Conservation (phyloP, 2,329 filamentous ascomycete species). For the Colletotrichum shisoi region DNA sequence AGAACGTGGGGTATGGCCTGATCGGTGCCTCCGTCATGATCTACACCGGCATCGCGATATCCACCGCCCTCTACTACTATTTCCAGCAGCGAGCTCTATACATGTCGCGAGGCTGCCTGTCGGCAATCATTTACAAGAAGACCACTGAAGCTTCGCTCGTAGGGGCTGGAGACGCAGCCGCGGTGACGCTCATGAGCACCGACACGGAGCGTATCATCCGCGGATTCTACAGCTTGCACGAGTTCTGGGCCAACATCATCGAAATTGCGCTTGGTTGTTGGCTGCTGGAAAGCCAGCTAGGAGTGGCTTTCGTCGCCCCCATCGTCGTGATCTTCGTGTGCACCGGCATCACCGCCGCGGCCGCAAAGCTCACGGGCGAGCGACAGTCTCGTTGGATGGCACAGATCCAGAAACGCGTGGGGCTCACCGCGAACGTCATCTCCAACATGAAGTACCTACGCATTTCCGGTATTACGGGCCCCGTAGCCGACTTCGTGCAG, state of each 20-base stretch:
- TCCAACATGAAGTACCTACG: slow-evolving; percentile 44
- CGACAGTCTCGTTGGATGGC: slow-evolving; percentile 47
- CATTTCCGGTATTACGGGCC: slow-evolving; percentile 46
- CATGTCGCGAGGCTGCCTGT: slow-evolving; percentile 46
- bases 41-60: slow-evolving; percentile 48
- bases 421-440: slow-evolving; percentile 41
- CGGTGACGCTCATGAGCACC: slow-evolving; percentile 51
- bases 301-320: slow-evolving; percentile 47
- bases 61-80: slow-evolving; percentile 48
- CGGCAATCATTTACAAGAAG: slow-evolving; percentile 46
- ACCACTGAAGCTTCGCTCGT: slow-evolving; percentile 44
- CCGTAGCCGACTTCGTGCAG: slow-evolving; percentile 43
- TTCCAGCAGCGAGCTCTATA: slow-evolving; percentile 44
- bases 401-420: slow-evolving; percentile 45
- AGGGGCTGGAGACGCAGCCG: slow-evolving; percentile 45
- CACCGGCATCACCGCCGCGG: slow-evolving; percentile 34
- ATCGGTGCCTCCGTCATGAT: slow-evolving; percentile 47
- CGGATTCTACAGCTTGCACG: slow-evolving; percentile 46
- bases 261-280: slow-evolving; percentile 48
- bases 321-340: slow-evolving; percentile 45
- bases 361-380: slow-evolving; percentile 40
- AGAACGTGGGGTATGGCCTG: slow-evolving; percentile 46
- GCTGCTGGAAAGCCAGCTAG: slow-evolving; percentile 47
- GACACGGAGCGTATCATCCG: slow-evolving; percentile 49
- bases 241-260: slow-evolving; percentile 49